Evolutionary conservation across 2,329 filamentous ascomycete genomes (phyloP).

Genomic region (Clarireedia sp.): DNA sequence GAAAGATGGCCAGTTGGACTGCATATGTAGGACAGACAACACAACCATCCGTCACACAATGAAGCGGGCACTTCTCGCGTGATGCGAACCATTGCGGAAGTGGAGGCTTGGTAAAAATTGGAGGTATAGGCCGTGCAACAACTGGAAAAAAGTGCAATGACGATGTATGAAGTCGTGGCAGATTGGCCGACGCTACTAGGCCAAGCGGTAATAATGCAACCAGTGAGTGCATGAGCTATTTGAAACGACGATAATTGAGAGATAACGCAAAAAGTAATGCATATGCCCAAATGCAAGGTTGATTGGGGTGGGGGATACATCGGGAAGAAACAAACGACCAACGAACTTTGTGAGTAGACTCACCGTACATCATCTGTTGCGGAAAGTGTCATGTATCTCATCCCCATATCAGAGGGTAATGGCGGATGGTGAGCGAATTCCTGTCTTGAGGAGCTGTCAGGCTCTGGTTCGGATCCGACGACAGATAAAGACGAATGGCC

Average conservation of each 20-base stretch:
- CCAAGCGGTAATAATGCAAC: constrained; percentile 5
- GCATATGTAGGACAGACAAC: constrained; percentile 26
- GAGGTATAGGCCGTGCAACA: constrained; percentile 28
- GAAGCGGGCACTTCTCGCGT: constrained; percentile 26
- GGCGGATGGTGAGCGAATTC: constrained; percentile 24
- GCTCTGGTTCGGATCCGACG: constrained; percentile 28
- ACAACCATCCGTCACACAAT: constrained; percentile 22
- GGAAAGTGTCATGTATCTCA: constrained; percentile 29
- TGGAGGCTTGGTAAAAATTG: constrained; percentile 17
- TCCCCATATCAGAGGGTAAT: constrained; percentile 29
- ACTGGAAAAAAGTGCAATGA: constrained; percentile 13
- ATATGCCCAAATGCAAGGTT: constrained; percentile 25
- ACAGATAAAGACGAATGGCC: constrained; percentile 28
- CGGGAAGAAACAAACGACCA: constrained; percentile 20
- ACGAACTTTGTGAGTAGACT: constrained; percentile 19
- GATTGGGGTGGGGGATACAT: constrained; percentile 11
- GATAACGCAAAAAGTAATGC: constrained; percentile 10
- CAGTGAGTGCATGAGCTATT: constrained; percentile 13
- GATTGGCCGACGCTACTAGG: constrained; percentile 10
- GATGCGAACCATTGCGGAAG: constrained; percentile 21
- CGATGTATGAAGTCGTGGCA: constrained; percentile 25
- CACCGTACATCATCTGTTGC: constrained; percentile 31
- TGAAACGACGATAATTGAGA: constrained; percentile 11
- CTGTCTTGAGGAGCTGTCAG: constrained; percentile 30
- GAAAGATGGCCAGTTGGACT: constrained; percentile 23